Evolutionary conservation across 1,139 yeast genomes (phyloP).

Genomic region (Candida smagusa): DNA sequence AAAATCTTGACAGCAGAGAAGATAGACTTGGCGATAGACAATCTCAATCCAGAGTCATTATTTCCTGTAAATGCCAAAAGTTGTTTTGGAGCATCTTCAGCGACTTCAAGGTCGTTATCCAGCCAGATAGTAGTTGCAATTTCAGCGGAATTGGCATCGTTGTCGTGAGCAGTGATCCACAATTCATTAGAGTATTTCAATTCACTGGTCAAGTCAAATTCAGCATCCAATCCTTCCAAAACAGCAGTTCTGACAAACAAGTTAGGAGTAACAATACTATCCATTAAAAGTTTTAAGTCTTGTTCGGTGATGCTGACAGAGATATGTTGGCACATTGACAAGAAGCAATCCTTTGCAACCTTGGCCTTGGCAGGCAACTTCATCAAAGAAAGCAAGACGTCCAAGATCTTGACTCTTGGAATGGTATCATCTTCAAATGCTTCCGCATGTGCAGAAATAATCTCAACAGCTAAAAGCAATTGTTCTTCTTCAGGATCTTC

Average conservation of each 20-base stretch:
- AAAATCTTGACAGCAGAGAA: conserved; percentile 43
- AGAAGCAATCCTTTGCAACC: conserved; percentile 76
- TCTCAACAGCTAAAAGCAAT: conserved; percentile 70
- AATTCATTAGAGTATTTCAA: conserved; percentile 61
- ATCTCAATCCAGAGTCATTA: conserved; percentile 60
- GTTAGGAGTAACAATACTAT: conserved; percentile 60
- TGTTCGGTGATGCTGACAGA: conserved; percentile 53
- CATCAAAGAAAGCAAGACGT: conserved; percentile 63
- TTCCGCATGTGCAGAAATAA: conserved; percentile 73
- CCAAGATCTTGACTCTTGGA: conserved; percentile 65
- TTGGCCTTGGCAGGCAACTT: conserved; percentile 76
- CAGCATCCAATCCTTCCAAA: conserved; percentile 81
- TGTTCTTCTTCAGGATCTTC: conserved; percentile 91
- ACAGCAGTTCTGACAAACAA: conserved; percentile 73
- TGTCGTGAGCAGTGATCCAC: conserved; percentile 78
- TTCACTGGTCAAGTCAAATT: conserved; percentile 65
- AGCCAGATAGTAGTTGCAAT: conserved; percentile 83
- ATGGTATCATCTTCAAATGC: conserved; percentile 62
- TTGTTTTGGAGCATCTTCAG: conserved; percentile 39
- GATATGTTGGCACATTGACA: conserved; percentile 71
- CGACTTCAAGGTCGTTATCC: conserved; percentile 59
- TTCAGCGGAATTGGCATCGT: conserved; percentile 58
- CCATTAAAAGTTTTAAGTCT: conserved; percentile 61
- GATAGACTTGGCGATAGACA: conserved; percentile 63
- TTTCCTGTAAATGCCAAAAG: conserved; percentile 52